A percentile compares a stretch with the other conserved stretches of the same genome.
These are phyloP conservation scores for Boletus reticuloceps DNA, from an alignment of 768 basidiomycete species.

Conservation along the genomic window DNA sequence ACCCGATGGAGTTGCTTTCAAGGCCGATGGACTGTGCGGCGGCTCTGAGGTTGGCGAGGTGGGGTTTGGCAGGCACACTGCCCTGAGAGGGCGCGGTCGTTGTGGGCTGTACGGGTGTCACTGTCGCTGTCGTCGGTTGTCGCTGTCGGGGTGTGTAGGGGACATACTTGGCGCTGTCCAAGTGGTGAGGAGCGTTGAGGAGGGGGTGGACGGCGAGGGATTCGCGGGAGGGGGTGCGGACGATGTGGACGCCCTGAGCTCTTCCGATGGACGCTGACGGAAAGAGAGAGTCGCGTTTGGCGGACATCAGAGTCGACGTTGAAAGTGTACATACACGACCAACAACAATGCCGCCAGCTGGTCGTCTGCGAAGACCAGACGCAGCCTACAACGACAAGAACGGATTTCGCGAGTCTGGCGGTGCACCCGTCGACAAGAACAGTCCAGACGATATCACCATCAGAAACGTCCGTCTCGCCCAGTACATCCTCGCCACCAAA, in stretches of 20 bases:
- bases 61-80: slow-evolving; percentile 45
- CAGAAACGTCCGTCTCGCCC: slow-evolving; percentile 35
- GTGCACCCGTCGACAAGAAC: slow-evolving; percentile 6
- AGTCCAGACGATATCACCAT: slow-evolving; percentile 25
- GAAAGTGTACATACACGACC: slow-evolving; percentile 6
- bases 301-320: slow-evolving; percentile 28
- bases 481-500: slow-evolving; percentile 41
- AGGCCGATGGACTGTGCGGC: slow-evolving; percentile 68
- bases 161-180: slow-evolving; percentile 49
- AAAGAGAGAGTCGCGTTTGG: slow-evolving; percentile 11
- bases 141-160: slow-evolving; percentile 79
- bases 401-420: slow-evolving; percentile 23
- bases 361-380: slow-evolving; percentile 8
- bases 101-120: neutral
- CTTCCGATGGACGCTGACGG: neutral
- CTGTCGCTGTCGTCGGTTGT: slow-evolving; percentile 41
- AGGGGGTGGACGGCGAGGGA: slow-evolving; percentile 62
- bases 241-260: slow-evolving; percentile 28
- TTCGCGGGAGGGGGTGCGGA: slow-evolving; percentile 49
- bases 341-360: too few relatives aligned
- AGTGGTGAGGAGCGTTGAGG: slow-evolving; percentile 35
- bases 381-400: slow-evolving; percentile 12
- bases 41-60: slow-evolving; percentile 71
- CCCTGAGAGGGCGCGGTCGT: neutral
- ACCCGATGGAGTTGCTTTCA: slow-evolving; percentile 62